Evolutionary conservation across 495 filamentous ascomycete species (phyloP).

Genomic region (Tuber indicum): DNA sequence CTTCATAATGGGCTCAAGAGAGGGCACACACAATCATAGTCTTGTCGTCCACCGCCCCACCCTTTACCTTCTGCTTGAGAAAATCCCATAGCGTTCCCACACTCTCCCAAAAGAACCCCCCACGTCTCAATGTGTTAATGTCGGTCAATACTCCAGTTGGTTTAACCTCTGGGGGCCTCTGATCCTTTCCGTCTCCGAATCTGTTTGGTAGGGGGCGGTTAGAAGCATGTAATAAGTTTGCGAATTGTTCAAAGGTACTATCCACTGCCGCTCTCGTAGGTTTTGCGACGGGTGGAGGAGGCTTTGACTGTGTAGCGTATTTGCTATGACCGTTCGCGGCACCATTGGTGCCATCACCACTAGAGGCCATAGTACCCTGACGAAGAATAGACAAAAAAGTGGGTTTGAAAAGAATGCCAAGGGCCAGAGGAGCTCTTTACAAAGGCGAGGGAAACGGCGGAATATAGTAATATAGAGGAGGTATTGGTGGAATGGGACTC

Average conservation of each 20-base stretch:
- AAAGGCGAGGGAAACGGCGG: background rate
- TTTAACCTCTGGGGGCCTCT: conserved; percentile 47
- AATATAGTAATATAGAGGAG: background rate
- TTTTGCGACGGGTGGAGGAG: conserved; percentile 27
- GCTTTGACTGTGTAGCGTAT: conserved; percentile 3
- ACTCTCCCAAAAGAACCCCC: conserved; percentile 49
- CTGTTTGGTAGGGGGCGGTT: conserved; percentile 61
- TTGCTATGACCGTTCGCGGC: background rate
- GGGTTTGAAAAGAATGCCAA: background rate
- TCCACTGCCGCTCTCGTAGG: conserved; percentile 35
- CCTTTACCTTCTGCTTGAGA: conserved; percentile 50
- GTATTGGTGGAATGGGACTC: background rate
- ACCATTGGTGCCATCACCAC: background rate
- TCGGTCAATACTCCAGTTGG: conserved; percentile 58
- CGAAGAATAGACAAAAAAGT: background rate
- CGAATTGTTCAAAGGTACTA: conserved; percentile 33
- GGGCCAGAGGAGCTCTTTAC: background rate
- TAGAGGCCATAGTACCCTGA: background rate
- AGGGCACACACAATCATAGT: conserved; percentile 46
- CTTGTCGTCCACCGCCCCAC: conserved; percentile 64
- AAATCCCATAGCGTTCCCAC: conserved; percentile 52
- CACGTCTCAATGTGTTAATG: conserved; percentile 52
- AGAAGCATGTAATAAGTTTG: conserved; percentile 54
- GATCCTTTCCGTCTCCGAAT: conserved; percentile 55
- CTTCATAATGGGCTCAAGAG: conserved; percentile 2